A percentile compares a stretch with the other conserved stretches of the same genome.
phyloP scores from a whole-genome alignment of 129 eudicot species.

The Heracleum sosnowskyi region DNA sequence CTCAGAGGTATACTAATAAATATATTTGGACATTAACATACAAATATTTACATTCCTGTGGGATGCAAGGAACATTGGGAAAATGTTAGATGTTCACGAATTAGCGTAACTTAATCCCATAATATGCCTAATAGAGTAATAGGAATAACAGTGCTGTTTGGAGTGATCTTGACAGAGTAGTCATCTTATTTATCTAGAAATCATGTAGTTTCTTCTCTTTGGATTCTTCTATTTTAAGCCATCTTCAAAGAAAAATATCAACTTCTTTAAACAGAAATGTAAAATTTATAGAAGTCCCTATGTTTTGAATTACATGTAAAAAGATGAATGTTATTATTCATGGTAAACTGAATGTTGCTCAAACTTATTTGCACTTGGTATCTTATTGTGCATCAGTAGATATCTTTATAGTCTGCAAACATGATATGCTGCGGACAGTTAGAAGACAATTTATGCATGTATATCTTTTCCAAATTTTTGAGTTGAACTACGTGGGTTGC shows the following conservation, averaged over 20 bases:
- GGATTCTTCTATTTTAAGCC: not conserved
- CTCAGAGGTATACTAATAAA: slow-evolving; percentile 59
- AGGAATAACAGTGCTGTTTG: not conserved
- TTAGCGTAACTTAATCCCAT: not conserved
- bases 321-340: too few species aligned
- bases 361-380: not conserved
- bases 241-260: not conserved
- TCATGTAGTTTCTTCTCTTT: not conserved
- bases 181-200: not conserved
- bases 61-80: too few species aligned
- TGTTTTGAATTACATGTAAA: not conserved
- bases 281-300: not conserved
- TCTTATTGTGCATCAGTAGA: not conserved
- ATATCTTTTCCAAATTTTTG: not conserved
- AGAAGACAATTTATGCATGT: not conserved
- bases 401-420: not conserved
- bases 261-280: not conserved
- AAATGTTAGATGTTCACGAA: not conserved
- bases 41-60: not conserved
- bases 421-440: not conserved
- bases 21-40: not conserved
- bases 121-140: not conserved
- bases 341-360: not conserved
- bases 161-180: not conserved
- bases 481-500: not conserved